Percentiles rank a stretch among this genome's conserved stretches.
Evolutionary conservation across 139 green algal species (phyloP).

Genomic region (Micromonas commoda): DNA sequence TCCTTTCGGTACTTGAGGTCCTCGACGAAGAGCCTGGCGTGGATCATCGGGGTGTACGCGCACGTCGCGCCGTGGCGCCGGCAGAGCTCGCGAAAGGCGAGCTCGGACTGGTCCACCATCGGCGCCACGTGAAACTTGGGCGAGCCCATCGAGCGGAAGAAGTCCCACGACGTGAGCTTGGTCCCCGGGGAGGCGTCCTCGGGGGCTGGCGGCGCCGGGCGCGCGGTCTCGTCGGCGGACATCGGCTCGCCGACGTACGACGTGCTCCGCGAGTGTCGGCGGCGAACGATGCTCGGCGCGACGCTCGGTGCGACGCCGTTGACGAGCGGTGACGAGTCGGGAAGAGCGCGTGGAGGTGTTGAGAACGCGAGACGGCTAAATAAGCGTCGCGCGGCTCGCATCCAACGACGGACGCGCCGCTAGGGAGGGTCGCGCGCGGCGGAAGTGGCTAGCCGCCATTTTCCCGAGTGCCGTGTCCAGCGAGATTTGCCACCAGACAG

Average conservation of each 20-base stretch:
- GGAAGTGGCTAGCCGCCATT: too few species aligned
- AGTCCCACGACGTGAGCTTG: conserved; percentile 5
- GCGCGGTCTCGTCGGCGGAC: background rate
- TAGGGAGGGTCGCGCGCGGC: too few species aligned
- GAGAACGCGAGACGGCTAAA: too few species aligned
- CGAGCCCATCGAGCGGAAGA: conserved; percentile 10
- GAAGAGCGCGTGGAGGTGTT: too few species aligned
- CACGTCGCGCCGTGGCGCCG: conserved; percentile 71
- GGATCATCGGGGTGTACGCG: conserved; percentile 97
- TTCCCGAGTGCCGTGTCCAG: too few species aligned
- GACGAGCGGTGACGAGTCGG: too few species aligned
- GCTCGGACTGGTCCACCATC: conserved; percentile 97
- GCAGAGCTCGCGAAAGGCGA: conserved; percentile 89
- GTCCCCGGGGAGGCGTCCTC: background rate
- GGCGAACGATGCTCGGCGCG: too few species aligned
- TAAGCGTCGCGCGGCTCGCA: too few species aligned
- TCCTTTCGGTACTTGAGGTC: conserved; percentile 71
- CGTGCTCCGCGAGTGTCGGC: too few species aligned
- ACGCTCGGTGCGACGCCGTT: too few species aligned
- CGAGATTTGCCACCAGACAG: too few species aligned
- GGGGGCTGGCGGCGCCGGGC: background rate
- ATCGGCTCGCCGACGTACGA: background rate
- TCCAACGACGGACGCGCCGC: too few species aligned
- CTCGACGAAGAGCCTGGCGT: conserved; percentile 42
- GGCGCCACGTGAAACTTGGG: conserved; percentile 41